Conservation (phyloP, 2,329 filamentous ascomycete genomes). For the Rhinocladiella similis region DNA sequence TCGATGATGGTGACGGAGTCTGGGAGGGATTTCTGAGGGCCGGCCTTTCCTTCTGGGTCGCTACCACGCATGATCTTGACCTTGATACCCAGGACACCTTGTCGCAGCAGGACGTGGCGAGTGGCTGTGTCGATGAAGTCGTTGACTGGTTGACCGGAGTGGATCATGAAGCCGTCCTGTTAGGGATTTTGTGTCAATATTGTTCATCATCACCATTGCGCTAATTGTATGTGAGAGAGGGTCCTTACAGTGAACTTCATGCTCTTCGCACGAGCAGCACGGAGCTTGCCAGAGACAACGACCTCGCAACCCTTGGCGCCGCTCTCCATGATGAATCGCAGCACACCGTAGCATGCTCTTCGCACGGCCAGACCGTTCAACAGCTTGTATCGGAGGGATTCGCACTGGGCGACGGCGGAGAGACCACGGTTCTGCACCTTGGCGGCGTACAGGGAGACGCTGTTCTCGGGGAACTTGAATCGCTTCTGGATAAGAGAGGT, state of each 20-base stretch:
- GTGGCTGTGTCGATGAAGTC: conserved; percentile 99
- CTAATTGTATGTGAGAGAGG: not conserved
- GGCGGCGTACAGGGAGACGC: conserved; percentile 98
- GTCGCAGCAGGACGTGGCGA: conserved; percentile 98
- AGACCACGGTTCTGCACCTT: conserved; percentile 99
- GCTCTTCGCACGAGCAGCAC: conserved; percentile 97
- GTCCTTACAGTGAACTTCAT: conserved; percentile 97
- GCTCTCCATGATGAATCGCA: conserved; percentile 99
- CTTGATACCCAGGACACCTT: conserved; percentile 99
- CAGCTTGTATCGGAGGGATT: conserved; percentile 99
- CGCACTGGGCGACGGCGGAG: conserved; percentile 99
- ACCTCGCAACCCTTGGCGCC: conserved; percentile 99
- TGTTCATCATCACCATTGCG: conserved; percentile 10
- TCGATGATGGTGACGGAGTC: conserved; percentile 99
- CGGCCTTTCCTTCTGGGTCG: conserved; percentile 98
- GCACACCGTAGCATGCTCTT: conserved; percentile 99
- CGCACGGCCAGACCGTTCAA: conserved; percentile 99
- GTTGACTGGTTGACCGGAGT: conserved; percentile 98
- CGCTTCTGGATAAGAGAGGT: conserved; percentile 99
- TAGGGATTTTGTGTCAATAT: no score
- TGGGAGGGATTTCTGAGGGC: conserved; percentile 94
- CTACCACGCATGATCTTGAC: conserved; percentile 99
- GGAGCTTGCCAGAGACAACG: conserved; percentile 98
- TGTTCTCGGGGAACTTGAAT: conserved; percentile 99
- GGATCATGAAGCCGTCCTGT: conserved; percentile 99